Percentiles rank a stretch among this genome's conserved stretches.
phyloP scores from a whole-genome alignment of 768 basidiomycete genomes.

The Butyriboletus loyo region DNA sequence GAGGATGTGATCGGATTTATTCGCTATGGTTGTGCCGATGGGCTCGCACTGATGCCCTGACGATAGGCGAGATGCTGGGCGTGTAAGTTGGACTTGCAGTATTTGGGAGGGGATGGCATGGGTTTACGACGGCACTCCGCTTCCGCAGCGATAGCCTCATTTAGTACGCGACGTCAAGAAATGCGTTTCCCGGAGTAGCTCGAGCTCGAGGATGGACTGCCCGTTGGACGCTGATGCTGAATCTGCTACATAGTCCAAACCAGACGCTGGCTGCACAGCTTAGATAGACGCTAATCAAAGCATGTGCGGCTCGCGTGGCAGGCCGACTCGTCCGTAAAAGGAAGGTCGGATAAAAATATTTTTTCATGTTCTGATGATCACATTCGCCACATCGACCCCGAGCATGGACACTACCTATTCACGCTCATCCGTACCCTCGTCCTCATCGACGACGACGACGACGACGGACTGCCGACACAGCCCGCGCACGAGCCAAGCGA shows the following conservation, averaged over 20 bases:
- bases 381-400: conserved; percentile 20
- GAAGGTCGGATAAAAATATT: conserved; percentile 19
- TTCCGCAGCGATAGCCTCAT: conserved; percentile 16
- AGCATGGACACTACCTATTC: conserved; percentile 13
- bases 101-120: conserved; percentile 23
- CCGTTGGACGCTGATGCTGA: background rate
- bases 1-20: conserved; percentile 55
- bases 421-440: background rate
- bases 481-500: background rate
- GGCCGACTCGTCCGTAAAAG: conserved; percentile 15
- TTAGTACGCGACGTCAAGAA: conserved; percentile 5
- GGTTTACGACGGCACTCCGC: conserved; percentile 26
- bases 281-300: conserved; percentile 17
- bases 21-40: conserved; percentile 53
- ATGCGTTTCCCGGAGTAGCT: background rate
- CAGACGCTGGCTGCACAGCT: conserved; percentile 9
- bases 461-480: background rate
- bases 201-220: background rate
- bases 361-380: conserved; percentile 10
- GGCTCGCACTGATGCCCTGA: conserved; percentile 52
- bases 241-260: background rate
- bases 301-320: conserved; percentile 13
- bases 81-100: conserved; percentile 25
- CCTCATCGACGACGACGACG: conserved; percentile 6
- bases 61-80: conserved; percentile 3